Conservation (phyloP, 1,284 basidiomycete genomes). For the Leccinum pachyderme region DNA sequence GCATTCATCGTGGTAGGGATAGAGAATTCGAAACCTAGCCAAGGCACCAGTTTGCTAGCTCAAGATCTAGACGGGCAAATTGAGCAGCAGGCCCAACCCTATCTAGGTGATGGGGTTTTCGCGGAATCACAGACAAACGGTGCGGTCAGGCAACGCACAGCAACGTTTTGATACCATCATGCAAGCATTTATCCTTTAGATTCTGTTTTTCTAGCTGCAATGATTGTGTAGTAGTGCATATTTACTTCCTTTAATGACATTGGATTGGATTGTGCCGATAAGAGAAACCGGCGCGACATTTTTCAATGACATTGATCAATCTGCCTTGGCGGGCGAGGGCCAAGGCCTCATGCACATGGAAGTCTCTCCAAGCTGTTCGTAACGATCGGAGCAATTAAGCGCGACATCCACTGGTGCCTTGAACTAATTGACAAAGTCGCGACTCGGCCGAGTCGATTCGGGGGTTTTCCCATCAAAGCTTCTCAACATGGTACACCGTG, state of each 20-base stretch:
- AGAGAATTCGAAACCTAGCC: slow-evolving; percentile 44
- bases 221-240: neutral
- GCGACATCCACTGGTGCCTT: no score
- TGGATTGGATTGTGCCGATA: no score
- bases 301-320: no score
- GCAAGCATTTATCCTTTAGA: neutral
- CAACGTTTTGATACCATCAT: neutral
- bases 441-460: neutral
- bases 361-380: no score
- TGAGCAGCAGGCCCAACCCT: slow-evolving; percentile 1
- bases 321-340: no score
- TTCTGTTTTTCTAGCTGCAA: neutral
- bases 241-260: neutral
- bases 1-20: slow-evolving; percentile 69
- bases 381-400: no score
- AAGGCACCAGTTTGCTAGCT: slow-evolving; percentile 4
- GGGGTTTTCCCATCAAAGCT: neutral
- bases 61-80: neutral
- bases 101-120: slow-evolving; percentile 7
- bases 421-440: no score
- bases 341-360: no score
- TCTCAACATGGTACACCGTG: slow-evolving; percentile 21
- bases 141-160: neutral
- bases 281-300: no score
- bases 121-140: slow-evolving; percentile 9